phyloP scores from a whole-genome alignment of 805 yeast genomes.

The Saturnispora mendoncae region DNA sequence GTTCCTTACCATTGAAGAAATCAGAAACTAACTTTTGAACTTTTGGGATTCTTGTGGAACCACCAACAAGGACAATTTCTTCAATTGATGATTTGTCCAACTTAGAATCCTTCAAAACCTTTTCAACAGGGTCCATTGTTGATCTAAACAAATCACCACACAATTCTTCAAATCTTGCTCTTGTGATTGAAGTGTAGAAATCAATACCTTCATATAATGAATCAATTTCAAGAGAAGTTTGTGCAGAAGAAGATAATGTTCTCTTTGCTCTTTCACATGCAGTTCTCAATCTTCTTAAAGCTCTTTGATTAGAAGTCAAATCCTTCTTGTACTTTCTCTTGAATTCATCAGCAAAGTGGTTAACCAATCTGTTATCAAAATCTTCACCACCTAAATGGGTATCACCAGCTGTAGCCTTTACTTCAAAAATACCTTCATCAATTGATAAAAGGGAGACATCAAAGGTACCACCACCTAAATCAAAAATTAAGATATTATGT shows the following conservation, averaged over 20 bases:
- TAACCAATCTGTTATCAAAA: slow-evolving; percentile 94
- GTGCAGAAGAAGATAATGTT: slow-evolving; percentile 92
- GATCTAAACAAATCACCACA: slow-evolving; percentile 92
- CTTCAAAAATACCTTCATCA: slow-evolving; percentile 95
- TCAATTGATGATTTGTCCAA: slow-evolving; percentile 82
- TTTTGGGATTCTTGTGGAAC: slow-evolving; percentile 97
- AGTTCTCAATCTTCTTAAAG: slow-evolving; percentile 95
- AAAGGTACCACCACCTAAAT: slow-evolving; percentile 97
- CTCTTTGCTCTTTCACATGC: slow-evolving; percentile 99
- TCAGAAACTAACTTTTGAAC: slow-evolving; percentile 92
- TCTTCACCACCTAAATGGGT: slow-evolving; percentile 98
- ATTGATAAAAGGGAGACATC: slow-evolving; percentile 89
- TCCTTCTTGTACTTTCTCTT: slow-evolving; percentile 98
- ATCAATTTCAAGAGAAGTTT: slow-evolving; percentile 92
- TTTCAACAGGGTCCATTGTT: slow-evolving; percentile 91
- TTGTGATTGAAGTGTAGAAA: slow-evolving; percentile 91
- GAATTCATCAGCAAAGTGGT: slow-evolving; percentile 89
- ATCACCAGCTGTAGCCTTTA: slow-evolving; percentile 88
- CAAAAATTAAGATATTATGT: slow-evolving; percentile 81
- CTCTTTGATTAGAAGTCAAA: slow-evolving; percentile 85
- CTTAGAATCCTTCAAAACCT: slow-evolving; percentile 85
- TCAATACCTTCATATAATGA: slow-evolving; percentile 93
- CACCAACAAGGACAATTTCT: slow-evolving; percentile 94
- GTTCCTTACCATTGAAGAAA: slow-evolving; percentile 95
- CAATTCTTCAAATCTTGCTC: slow-evolving; percentile 96